Base-by-base conservation (phyloP, 768 basidiomycete species). In the Coprinellus aureogranulatus region DNA sequence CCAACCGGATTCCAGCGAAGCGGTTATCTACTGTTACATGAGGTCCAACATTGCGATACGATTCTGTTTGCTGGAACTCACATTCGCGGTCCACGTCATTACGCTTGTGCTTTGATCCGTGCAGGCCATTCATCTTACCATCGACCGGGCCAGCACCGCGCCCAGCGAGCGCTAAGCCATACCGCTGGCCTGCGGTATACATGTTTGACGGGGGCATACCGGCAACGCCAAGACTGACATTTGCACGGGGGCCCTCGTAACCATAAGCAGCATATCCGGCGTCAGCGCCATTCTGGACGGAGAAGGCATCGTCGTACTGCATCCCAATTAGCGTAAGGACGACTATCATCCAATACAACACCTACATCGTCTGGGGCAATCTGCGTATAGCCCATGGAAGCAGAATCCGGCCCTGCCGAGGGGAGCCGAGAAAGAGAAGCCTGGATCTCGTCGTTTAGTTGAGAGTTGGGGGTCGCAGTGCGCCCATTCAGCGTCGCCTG, bases 41-140 rank as follows among this genome's bases (percentile, higher is more conserved):
- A 65, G 56, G 50, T 57, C 18, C 25, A 37, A 28, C 23, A 39
- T 44, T 26, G 23, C 28, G 20, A 44, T 22, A 44, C 18, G 54
- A 37, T 27, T 46, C 20, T 39, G 25, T 52, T 48, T 52, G 22
- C 39, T 12, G 8, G 14, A n/a, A 57, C 74, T 66, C 68, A 87
- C 82, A 94, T 80, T 92, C 87, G 64, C 94, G 86, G 70, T 96
- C 93, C 67, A 94, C 82, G 65, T 97, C 92, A 39, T 92, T 92
- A 12, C 94, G 84, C 76, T 95, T 96, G 76, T 95, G 94, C 75
- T 96, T 96, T 52, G 93, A 85, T 44, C 94, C 94, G 65, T 93
- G 91, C 45, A 94, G 70, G 22, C 92, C 92, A 65, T 92, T 92
- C 85, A 93, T 91, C 72, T 94, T 94, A 55, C 84, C 74, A 62